Percentiles rank a stretch among this genome's conserved stretches.
Conservation (phyloP, 129 eudicot genomes). For the Solidago caesia region DNA sequence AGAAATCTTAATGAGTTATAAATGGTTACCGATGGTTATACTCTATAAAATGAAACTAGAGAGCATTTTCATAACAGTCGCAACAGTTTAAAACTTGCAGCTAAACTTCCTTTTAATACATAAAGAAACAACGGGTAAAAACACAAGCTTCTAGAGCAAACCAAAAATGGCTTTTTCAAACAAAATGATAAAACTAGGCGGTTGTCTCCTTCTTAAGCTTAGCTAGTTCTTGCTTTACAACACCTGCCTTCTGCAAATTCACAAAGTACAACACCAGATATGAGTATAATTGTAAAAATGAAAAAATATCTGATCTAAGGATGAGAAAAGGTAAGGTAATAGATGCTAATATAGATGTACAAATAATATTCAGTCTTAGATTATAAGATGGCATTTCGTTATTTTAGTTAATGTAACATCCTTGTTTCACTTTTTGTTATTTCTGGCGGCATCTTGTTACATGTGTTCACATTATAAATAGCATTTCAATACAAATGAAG, state of each 20-base stretch:
- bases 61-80: constrained; percentile 1
- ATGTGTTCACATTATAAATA: background rate
- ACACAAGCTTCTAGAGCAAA: constrained; percentile 25
- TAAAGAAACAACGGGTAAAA: background rate
- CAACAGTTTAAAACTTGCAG: background rate
- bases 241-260: constrained; percentile 50
- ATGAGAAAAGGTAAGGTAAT: background rate
- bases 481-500: background rate
- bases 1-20: background rate
- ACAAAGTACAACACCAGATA: constrained; percentile 11
- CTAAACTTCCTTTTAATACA: constrained; percentile 20
- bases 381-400: background rate
- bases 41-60: background rate
- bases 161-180: constrained; percentile 17
- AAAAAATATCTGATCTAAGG: background rate
- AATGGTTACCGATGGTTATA: background rate
- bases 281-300: background rate
- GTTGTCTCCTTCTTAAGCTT: constrained; percentile 48
- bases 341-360: background rate
- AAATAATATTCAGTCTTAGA: background rate
- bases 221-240: constrained; percentile 53
- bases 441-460: too few species aligned
- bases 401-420: background rate
- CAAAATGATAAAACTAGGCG: constrained; percentile 23
- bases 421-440: too few species aligned